These are phyloP conservation scores for Rosa lucieae DNA, from an alignment of 306 rosid genomes.

Conservation along the genomic window DNA sequence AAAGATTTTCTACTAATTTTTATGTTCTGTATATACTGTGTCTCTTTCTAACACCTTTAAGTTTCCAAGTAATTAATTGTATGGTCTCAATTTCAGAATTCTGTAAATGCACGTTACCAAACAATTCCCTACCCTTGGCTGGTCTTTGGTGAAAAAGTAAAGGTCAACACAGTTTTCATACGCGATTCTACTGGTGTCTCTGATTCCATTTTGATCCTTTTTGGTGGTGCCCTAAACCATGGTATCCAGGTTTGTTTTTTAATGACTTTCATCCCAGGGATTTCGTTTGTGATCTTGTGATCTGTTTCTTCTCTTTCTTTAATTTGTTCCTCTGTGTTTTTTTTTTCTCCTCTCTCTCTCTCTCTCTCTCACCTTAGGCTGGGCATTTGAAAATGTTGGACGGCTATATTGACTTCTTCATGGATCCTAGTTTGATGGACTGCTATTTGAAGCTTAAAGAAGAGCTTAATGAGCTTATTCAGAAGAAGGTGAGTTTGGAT, in stretches of 20 bases:
- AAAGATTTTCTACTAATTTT: not conserved
- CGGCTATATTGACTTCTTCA: conserved; percentile 80
- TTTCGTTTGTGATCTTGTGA: conserved; percentile 23
- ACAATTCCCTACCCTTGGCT: conserved; percentile 97
- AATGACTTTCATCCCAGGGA: conserved; percentile 4
- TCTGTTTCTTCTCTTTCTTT: not conserved
- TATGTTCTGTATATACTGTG: not conserved
- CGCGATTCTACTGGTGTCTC: conserved; percentile 98
- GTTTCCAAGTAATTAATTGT: conserved; percentile 9
- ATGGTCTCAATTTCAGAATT: conserved; percentile 63
- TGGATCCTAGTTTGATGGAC: conserved; percentile 91
- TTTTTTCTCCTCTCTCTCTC: not conserved
- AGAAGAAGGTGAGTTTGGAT: conserved; percentile 63
- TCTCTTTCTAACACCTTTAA: not conserved
- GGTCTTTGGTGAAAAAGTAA: conserved; percentile 94
- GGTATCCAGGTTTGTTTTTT: conserved; percentile 72
- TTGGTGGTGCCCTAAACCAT: conserved; percentile 66
- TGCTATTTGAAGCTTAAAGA: conserved; percentile 88
- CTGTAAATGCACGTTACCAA: conserved; percentile 90
- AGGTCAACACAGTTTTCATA: conserved; percentile 86
- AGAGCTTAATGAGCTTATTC: conserved; percentile 77
- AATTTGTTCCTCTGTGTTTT: not conserved
- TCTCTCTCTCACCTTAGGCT: conserved; percentile 33
- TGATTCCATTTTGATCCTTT: conserved; percentile 82
- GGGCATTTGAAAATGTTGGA: conserved; percentile 94